Conservation (phyloP, 306 rosid species). For the Sphenostylis stenocarpa region DNA sequence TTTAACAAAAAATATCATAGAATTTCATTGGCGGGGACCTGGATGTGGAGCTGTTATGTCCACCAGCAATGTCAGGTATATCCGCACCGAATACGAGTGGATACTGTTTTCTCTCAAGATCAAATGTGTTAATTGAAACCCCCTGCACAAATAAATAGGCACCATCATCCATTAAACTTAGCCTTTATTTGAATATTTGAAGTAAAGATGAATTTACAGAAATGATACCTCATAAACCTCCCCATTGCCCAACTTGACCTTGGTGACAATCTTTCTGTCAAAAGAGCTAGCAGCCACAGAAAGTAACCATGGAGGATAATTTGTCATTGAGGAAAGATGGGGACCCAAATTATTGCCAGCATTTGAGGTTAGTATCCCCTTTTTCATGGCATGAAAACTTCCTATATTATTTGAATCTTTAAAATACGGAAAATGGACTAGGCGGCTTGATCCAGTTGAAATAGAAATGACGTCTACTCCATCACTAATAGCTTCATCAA, state of each 20-base stretch:
- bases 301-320: slow-evolving; percentile 52
- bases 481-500: slow-evolving; percentile 56
- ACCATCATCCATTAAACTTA: background rate
- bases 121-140: slow-evolving; percentile 42
- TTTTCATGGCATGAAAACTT: slow-evolving; percentile 57
- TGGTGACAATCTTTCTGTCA: slow-evolving; percentile 42
- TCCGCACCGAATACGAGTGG: slow-evolving; percentile 50
- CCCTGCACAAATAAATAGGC: slow-evolving; percentile 36
- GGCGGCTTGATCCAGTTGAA: background rate
- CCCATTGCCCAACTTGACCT: slow-evolving; percentile 42
- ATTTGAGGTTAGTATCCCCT: slow-evolving; percentile 45
- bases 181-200: background rate
- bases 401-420: slow-evolving; percentile 33
- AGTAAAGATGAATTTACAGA: background rate
- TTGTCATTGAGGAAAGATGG: background rate
- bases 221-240: slow-evolving; percentile 34
- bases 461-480: slow-evolving; percentile 53
- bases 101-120: slow-evolving; percentile 28
- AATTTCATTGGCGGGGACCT: slow-evolving; percentile 35
- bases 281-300: slow-evolving; percentile 59
- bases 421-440: slow-evolving; percentile 15
- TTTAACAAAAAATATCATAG: background rate
- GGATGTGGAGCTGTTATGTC: background rate
- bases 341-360: slow-evolving; percentile 51
- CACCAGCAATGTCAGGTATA: slow-evolving; percentile 35